These are phyloP conservation scores for Tilletiaria anomala DNA, from an alignment of 1,284 basidiomycete genomes.

Conservation along the genomic window DNA sequence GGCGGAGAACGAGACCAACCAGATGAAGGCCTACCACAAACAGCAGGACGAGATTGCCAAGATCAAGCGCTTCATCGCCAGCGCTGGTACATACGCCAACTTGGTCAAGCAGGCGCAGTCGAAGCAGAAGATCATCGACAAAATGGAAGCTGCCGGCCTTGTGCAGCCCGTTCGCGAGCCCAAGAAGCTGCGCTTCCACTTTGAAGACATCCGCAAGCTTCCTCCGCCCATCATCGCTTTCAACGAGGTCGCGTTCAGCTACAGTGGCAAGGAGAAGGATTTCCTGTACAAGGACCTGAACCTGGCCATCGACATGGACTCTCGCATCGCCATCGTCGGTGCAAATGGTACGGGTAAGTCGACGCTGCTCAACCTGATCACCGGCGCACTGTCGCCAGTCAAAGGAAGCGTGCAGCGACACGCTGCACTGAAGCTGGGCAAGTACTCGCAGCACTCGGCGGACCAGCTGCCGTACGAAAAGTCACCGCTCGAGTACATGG, in stretches of 20 bases:
- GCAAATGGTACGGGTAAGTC: slow-evolving; percentile 98
- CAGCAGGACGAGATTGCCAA: slow-evolving; percentile 97
- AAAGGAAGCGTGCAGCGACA: slow-evolving; percentile 81
- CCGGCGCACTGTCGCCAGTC: slow-evolving; percentile 60
- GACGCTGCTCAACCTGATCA: slow-evolving; percentile 89
- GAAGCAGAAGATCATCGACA: slow-evolving; percentile 95
- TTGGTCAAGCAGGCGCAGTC: slow-evolving; percentile 97
- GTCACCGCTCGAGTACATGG: slow-evolving; percentile 87
- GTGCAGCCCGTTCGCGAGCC: slow-evolving; percentile 71
- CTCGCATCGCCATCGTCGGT: slow-evolving; percentile 87
- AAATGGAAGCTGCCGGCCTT: slow-evolving; percentile 99
- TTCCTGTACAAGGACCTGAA: slow-evolving; percentile 75
- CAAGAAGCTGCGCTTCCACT: slow-evolving; percentile 74
- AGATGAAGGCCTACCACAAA: slow-evolving; percentile 96
- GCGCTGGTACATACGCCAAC: slow-evolving; percentile 96
- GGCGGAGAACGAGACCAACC: slow-evolving; percentile 93
- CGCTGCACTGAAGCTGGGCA: slow-evolving; percentile 59
- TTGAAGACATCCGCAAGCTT: slow-evolving; percentile 82
- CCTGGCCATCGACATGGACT: slow-evolving; percentile 79
- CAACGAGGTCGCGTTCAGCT: slow-evolving; percentile 82
- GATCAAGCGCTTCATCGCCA: slow-evolving; percentile 94
- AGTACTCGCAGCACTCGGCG: slow-evolving; percentile 92
- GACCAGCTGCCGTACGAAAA: slow-evolving; percentile 94
- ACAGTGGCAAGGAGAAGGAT: slow-evolving; percentile 76
- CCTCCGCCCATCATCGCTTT: slow-evolving; percentile 97